phyloP scores from a whole-genome alignment of 176 grass and related monocot species.

The Paspalum vaginatum region DNA sequence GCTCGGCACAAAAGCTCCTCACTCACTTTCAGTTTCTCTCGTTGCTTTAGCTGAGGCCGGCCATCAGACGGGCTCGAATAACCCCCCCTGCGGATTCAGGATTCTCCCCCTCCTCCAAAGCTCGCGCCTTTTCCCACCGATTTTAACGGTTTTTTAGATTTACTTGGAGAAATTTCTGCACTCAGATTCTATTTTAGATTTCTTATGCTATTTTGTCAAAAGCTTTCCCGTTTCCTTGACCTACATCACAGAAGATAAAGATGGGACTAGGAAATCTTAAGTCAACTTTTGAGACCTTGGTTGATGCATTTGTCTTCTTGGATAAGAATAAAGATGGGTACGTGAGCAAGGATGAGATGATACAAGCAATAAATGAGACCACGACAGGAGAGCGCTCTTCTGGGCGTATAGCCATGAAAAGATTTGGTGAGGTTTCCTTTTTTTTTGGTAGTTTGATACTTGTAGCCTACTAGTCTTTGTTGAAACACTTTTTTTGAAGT shows the following conservation, averaged over 20 bases:
- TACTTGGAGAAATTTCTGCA: not conserved
- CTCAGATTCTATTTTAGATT: not conserved
- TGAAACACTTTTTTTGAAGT: not conserved
- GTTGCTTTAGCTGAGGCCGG: not conserved
- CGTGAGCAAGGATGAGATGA: constrained; percentile 95
- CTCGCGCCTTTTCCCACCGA: not conserved
- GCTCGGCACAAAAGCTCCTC: not conserved
- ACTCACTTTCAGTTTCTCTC: not conserved
- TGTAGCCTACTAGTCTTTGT: constrained; percentile 8
- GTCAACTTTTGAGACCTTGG: constrained; percentile 80
- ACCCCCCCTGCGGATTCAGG: not conserved
- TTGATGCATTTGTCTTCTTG: constrained; percentile 95
- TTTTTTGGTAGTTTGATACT: not conserved
- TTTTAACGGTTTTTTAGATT: constrained; percentile 1
- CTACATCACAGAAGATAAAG: constrained; percentile 55
- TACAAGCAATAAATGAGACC: constrained; percentile 94
- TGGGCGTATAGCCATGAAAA: constrained; percentile 89
- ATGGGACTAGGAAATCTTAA: constrained; percentile 84
- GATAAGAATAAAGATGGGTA: constrained; percentile 97
- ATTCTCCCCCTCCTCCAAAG: constrained; percentile 18
- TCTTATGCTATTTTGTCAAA: constrained; percentile 1
- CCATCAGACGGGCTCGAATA: not conserved
- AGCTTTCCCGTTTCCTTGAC: constrained; percentile 51
- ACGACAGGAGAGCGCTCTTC: constrained; percentile 86
- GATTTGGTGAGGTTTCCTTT: constrained; percentile 83